Conservation (phyloP, 2,329 filamentous ascomycete genomes). For the Waltergamsia citrina region DNA sequence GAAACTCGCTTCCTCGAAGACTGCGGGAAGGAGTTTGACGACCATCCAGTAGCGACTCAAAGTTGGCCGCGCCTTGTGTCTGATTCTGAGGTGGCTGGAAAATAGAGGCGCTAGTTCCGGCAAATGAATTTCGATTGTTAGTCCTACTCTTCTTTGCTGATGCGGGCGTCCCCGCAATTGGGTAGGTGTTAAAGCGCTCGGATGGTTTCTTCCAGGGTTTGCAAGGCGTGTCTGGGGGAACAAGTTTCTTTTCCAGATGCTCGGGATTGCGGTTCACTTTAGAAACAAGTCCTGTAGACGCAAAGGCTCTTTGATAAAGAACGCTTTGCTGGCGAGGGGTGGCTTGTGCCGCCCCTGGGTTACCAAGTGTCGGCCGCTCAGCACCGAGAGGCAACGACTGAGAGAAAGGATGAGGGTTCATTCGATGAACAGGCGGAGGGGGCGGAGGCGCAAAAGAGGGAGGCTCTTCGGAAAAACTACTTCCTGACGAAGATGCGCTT, state of each 20-base stretch:
- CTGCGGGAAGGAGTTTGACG: too few relatives aligned
- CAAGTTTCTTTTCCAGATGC: slow-evolving; percentile 51
- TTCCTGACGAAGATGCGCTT: slow-evolving; percentile 77
- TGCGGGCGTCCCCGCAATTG: background rate
- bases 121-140: slow-evolving; percentile 61
- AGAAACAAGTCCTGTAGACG: slow-evolving; percentile 88
- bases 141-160: slow-evolving; percentile 47
- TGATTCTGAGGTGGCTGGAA: slow-evolving; percentile 51
- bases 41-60: too few relatives aligned
- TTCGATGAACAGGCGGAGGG: slow-evolving; percentile 7
- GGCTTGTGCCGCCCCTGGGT: slow-evolving; percentile 17
- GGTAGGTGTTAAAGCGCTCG: slow-evolving; percentile 6
- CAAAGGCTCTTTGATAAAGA: slow-evolving; percentile 75
- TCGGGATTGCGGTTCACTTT: slow-evolving; percentile 86
- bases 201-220: slow-evolving; percentile 42
- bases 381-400: slow-evolving; percentile 27
- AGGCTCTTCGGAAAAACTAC: slow-evolving; percentile 66
- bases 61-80: background rate
- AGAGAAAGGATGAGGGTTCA: slow-evolving; percentile 27
- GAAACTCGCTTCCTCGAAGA: too few relatives aligned
- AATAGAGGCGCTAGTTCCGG: slow-evolving; percentile 65
- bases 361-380: slow-evolving; percentile 21
- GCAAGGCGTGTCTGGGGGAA: slow-evolving; percentile 91
- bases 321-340: slow-evolving; percentile 43
- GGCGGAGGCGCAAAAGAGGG: slow-evolving; percentile 17